Evolutionary conservation across 2,329 filamentous ascomycete species (phyloP), one percentile per base, ranked within the genome.

Genomic region (Phoma herbarum): DNA sequence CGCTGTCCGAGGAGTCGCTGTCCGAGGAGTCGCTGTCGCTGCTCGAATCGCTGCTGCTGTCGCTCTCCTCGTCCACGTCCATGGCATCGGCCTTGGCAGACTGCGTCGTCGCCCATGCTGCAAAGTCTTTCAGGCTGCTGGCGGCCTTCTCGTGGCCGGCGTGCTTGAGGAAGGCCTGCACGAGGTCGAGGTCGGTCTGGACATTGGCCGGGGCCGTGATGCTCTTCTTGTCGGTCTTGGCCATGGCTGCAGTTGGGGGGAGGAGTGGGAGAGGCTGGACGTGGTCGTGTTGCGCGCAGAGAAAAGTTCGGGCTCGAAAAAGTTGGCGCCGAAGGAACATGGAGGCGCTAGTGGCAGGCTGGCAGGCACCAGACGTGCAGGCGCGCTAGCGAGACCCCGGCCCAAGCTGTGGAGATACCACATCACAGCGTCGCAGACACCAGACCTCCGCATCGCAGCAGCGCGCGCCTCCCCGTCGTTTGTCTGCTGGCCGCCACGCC

Each of bases 61-160:
- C 60, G 59, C 65, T 69, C 35, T 67, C 60, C 31, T 61, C 57
- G 57, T 72, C 70, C 7, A 74, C 67, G 41, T 76, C 73, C 71
- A 73, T 74, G n/a, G 67, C 60, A 41, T 73, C 69, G 14, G 69
- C 39, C 52, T 46, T 62, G 26, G 35, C 14, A 1, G 50, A 41
- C 16, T 47, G 61, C 43, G 39, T 61, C 53, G 66, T 64, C 39
- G 72, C 63, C 77, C 75, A 78, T 29, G 74, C 55, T 33, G 71
- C 67, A 23, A 66, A 70, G 11, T 60, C 61, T 44, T 65, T 57
- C 12, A 78, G 65, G 26, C 68, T 69, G 44, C 52, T 50, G 14
- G 73, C 75, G 18, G 75, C 68, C 22, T 69, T 65, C 12, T 65
- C 62, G 52, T 74, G 76, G 37, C 76, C 75, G 48, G 76, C 61